Percentiles rank a stretch among this genome's conserved stretches.
Conservation (phyloP, 116 monocot genomes). For the Trichopus zeylanicus region DNA sequence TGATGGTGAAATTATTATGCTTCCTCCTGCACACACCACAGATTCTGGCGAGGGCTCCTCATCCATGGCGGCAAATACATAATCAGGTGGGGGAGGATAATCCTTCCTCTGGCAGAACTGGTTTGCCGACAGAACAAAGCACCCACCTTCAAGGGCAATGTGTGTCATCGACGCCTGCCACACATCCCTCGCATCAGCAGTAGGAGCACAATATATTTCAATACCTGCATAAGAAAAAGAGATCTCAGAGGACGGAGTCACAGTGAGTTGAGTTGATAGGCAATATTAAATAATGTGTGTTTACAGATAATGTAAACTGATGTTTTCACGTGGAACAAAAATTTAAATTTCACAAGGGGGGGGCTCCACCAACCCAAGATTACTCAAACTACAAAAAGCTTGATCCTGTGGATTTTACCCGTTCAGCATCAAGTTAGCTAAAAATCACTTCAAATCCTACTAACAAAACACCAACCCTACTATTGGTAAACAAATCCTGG, state of each 20-base stretch:
- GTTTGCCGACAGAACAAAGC: conserved; percentile 91
- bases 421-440: too few species aligned
- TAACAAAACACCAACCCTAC: too few species aligned
- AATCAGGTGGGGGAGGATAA: conserved; percentile 89
- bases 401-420: too few species aligned
- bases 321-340: too few species aligned
- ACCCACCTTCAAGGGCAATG: conserved; percentile 95
- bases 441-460: too few species aligned
- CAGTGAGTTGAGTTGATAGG: neutral
- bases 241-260: neutral
- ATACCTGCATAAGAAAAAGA: conserved; percentile 45
- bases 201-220: conserved; percentile 99
- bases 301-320: too few species aligned
- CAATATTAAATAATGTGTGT: too few species aligned
- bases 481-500: too few species aligned
- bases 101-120: conserved; percentile 94
- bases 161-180: conserved; percentile 99
- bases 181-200: conserved; percentile 76
- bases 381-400: too few species aligned
- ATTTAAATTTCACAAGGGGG: too few species aligned
- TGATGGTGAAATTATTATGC: conserved; percentile 89
- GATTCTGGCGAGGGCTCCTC: conserved; percentile 77
- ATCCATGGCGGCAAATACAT: conserved; percentile 45
- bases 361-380: too few species aligned
- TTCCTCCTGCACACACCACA: conserved; percentile 91